Conservation (phyloP, 805 yeast genomes). For the Ogataea neopini region DNA sequence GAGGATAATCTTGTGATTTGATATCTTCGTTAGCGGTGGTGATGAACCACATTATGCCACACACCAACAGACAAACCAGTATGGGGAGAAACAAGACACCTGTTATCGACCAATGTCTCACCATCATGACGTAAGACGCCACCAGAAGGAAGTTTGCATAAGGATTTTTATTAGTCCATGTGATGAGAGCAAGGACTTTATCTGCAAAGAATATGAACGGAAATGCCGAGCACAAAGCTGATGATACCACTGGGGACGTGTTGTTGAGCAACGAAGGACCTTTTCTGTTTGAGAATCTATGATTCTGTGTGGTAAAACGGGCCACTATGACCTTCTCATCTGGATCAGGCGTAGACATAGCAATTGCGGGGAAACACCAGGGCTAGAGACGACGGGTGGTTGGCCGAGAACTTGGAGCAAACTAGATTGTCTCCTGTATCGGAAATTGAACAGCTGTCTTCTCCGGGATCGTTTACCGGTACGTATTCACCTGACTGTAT, state of each 20-base stretch:
- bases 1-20: conserved; percentile 35
- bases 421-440: too few species aligned
- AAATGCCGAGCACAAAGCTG: conserved; percentile 47
- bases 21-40: conserved; percentile 42
- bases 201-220: conserved; percentile 50
- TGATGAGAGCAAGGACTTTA: conserved; percentile 43
- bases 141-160: conserved; percentile 47
- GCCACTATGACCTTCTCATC: conserved; percentile 19
- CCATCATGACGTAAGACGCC: conserved; percentile 39
- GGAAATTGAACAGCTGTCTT: too few species aligned
- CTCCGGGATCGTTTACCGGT: too few species aligned
- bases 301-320: conserved; percentile 22
- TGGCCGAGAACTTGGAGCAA: too few species aligned
- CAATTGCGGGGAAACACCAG: conserved; percentile 7
- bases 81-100: conserved; percentile 42
- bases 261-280: conserved; percentile 24
- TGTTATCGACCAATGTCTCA: conserved; percentile 45
- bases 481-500: too few species aligned
- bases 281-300: conserved; percentile 20
- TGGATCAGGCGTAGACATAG: conserved; percentile 10
- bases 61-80: conserved; percentile 37
- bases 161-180: conserved; percentile 57
- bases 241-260: conserved; percentile 45
- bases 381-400: too few species aligned
- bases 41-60: conserved; percentile 47